Conservation (phyloP, 2,329 filamentous ascomycete species). For the Zymoseptoria tritici region DNA sequence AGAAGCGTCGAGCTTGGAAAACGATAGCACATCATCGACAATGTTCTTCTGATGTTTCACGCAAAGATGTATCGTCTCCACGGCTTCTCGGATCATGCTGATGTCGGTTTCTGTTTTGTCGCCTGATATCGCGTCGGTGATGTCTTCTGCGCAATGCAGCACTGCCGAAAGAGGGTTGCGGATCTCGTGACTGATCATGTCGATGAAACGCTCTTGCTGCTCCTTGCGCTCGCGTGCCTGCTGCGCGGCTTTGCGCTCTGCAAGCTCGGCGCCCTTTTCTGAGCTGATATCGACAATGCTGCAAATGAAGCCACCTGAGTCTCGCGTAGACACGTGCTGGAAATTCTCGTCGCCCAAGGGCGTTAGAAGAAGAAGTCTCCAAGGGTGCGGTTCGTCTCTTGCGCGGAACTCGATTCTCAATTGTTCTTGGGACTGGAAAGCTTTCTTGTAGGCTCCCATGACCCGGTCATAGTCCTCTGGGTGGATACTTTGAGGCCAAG, state of each 20-base stretch:
- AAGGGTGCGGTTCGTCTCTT: constrained; percentile 26
- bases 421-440: constrained; percentile 33
- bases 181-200: constrained; percentile 38
- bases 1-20: constrained; percentile 28
- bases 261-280: constrained; percentile 38
- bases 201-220: constrained; percentile 41
- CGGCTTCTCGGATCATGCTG: constrained; percentile 20
- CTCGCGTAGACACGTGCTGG: constrained; percentile 23
- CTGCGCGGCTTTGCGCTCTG: constrained; percentile 36
- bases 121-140: constrained; percentile 26
- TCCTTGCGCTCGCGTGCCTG: constrained; percentile 39
- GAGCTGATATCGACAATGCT: constrained; percentile 41
- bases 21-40: constrained; percentile 34
- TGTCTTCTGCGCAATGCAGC: constrained; percentile 38
- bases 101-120: constrained; percentile 15
- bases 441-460: constrained; percentile 37
- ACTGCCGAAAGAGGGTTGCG: constrained; percentile 32
- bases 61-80: constrained; percentile 36
- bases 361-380: constrained; percentile 38
- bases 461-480: constrained; percentile 38
- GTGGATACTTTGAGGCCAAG: constrained; percentile 42
- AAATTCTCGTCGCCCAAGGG: constrained; percentile 35
- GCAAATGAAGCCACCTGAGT: constrained; percentile 40
- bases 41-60: constrained; percentile 38
- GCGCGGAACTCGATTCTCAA: constrained; percentile 39